Evolutionary conservation across 1,284 basidiomycete genomes (phyloP).

Genomic region (Chondrostereum purpureum): DNA sequence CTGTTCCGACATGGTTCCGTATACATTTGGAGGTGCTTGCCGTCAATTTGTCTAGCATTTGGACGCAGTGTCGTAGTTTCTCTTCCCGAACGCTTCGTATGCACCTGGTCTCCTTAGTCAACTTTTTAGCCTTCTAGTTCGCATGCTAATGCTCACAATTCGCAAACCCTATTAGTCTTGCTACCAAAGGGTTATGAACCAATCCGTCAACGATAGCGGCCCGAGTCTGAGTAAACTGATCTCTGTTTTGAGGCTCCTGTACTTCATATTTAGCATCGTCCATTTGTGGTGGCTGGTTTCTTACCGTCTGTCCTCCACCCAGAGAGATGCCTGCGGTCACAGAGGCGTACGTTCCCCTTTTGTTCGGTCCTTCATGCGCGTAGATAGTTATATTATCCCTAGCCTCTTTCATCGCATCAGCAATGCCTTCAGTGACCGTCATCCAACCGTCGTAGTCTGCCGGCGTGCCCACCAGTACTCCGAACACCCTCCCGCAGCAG

Average conservation of each 20-base stretch:
- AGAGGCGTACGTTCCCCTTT: conserved; percentile 5
- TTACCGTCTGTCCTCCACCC: conserved; percentile 7
- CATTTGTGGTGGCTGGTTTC: not conserved
- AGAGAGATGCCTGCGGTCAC: conserved; percentile 4
- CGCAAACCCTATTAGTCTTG: conserved; percentile 4
- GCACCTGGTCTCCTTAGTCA: not conserved
- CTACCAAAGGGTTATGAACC: not conserved
- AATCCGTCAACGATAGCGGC: not conserved
- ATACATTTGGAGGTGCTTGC: not conserved
- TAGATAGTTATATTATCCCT: not conserved
- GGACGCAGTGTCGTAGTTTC: not conserved
- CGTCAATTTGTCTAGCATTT: conserved; percentile 1
- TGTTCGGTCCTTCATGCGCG: not conserved
- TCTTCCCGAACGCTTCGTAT: conserved; percentile 1
- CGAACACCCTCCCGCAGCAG: not conserved
- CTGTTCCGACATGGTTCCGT: conserved; percentile 3
- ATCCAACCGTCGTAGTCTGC: not conserved
- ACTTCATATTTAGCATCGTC: not conserved
- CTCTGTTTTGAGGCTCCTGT: not conserved
- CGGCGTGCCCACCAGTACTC: not conserved
- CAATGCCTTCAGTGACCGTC: not conserved
- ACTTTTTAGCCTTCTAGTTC: no score
- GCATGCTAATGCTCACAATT: conserved; percentile 3
- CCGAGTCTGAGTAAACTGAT: not conserved
- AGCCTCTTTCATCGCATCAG: not conserved